Conservation (phyloP, 768 basidiomycete species). For the Tylopilus plumbeoviolaceoides region DNA sequence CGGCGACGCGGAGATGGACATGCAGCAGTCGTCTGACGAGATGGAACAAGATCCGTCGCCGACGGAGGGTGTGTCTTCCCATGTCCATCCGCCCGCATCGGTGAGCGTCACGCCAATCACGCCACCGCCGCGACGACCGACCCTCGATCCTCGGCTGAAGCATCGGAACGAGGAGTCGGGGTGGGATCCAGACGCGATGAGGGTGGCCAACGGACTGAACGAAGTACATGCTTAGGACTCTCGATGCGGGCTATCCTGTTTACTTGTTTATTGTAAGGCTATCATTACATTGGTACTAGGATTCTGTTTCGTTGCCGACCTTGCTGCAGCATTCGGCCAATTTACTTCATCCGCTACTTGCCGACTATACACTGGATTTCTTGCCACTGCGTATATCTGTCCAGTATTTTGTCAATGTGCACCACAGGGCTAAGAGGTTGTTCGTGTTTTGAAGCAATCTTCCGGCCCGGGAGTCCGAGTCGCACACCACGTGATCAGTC, state of each 20-base stretch:
- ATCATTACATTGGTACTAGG: constrained; percentile 4
- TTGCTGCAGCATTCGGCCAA: neutral
- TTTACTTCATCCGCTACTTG: neutral
- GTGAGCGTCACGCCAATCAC: constrained; percentile 31
- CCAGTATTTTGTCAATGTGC: neutral
- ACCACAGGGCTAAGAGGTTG: no score
- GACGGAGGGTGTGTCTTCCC: constrained; percentile 31
- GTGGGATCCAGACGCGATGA: constrained; percentile 22
- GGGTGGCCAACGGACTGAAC: constrained; percentile 14
- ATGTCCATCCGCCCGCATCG: constrained; percentile 21
- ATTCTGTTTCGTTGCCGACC: neutral
- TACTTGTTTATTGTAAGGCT: constrained; percentile 24
- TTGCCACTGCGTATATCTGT: neutral
- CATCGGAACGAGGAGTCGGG: constrained; percentile 29
- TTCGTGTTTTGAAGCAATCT: no score
- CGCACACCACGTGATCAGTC: neutral
- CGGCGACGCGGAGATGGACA: constrained; percentile 13
- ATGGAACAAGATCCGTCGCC: constrained; percentile 29
- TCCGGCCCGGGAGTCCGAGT: no score
- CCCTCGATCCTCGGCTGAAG: constrained; percentile 28
- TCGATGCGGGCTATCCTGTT: neutral
- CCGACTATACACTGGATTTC: neutral
- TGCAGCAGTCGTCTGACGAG: constrained; percentile 29
- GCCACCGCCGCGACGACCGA: constrained; percentile 22
- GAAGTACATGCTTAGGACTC: constrained; percentile 13